Conservation (phyloP, 805 yeast species). For the Hanseniaspora mollemarum region DNA sequence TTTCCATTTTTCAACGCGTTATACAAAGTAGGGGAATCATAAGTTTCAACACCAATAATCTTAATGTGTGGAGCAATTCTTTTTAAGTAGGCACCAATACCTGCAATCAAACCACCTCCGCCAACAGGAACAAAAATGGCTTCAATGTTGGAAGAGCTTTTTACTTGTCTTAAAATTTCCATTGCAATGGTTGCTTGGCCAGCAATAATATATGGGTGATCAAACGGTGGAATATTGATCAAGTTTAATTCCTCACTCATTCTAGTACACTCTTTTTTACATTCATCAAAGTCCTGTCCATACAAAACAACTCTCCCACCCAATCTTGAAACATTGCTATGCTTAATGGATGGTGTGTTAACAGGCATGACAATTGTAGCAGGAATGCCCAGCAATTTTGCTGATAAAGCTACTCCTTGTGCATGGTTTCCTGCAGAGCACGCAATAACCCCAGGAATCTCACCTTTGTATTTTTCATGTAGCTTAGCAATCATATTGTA, state of each 20-base stretch:
- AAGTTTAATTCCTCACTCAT: slow-evolving; percentile 57
- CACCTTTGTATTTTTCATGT: slow-evolving; percentile 31
- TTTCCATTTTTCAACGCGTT: slow-evolving; percentile 51
- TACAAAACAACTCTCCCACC: slow-evolving; percentile 88
- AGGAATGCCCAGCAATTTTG: slow-evolving; percentile 71
- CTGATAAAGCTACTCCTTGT: slow-evolving; percentile 94
- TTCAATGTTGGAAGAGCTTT: slow-evolving; percentile 46
- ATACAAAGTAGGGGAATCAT: slow-evolving; percentile 86
- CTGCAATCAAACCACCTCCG: slow-evolving; percentile 93
- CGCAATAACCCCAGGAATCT: slow-evolving; percentile 70
- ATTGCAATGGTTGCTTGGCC: slow-evolving; percentile 97
- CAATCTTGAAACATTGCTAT: slow-evolving; percentile 75
- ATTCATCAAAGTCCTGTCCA: slow-evolving; percentile 93
- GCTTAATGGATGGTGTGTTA: slow-evolving; percentile 91
- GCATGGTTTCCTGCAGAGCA: slow-evolving; percentile 99
- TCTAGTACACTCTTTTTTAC: slow-evolving; percentile 78
- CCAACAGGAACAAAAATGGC: slow-evolving; percentile 93
- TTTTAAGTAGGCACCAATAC: slow-evolving; percentile 79
- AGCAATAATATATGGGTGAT: slow-evolving; percentile 95
- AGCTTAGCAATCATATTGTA: slow-evolving; percentile 92
- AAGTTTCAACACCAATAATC: slow-evolving; percentile 90
- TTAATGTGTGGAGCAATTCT: slow-evolving; percentile 96
- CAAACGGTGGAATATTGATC: slow-evolving; percentile 94
- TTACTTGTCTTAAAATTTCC: slow-evolving; percentile 81
- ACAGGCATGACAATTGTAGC: slow-evolving; percentile 98